Evolutionary conservation across 805 yeast species (phyloP).

Genomic region (Pichia manshurica): DNA sequence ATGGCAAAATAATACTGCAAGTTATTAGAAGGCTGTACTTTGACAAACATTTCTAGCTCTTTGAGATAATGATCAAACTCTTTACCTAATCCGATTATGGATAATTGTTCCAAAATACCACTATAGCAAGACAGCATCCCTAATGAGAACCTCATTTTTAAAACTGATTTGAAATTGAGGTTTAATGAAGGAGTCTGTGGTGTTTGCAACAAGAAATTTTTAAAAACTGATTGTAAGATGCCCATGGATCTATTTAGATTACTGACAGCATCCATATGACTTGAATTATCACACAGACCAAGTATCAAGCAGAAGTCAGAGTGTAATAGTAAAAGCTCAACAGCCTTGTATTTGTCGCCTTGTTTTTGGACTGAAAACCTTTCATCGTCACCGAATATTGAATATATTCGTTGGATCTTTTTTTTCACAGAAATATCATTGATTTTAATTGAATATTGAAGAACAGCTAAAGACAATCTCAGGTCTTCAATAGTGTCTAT

Average conservation of each 20-base stretch:
- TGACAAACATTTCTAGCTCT: constrained; percentile 41
- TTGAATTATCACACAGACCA: constrained; percentile 24
- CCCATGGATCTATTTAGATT: constrained; percentile 47
- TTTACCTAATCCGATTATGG: constrained; percentile 49
- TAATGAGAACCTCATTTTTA: constrained; percentile 34
- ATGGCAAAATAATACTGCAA: constrained; percentile 20
- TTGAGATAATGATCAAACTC: constrained; percentile 51
- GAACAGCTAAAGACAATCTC: neutral
- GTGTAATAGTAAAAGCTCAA: constrained; percentile 23
- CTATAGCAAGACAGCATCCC: constrained; percentile 35
- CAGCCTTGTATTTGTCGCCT: constrained; percentile 15
- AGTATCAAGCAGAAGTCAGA: constrained; percentile 34
- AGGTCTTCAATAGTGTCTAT: neutral
- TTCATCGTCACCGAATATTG: neutral
- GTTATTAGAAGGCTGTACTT: constrained; percentile 25
- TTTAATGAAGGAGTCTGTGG: constrained; percentile 16
- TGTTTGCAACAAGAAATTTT: constrained; percentile 29
- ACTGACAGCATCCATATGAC: constrained; percentile 27
- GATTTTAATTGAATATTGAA: neutral
- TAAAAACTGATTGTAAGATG: constrained; percentile 47
- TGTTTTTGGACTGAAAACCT: constrained; percentile 13
- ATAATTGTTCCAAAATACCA: constrained; percentile 34
- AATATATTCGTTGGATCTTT: neutral
- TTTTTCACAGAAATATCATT: neutral
- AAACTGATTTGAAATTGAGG: constrained; percentile 17